phyloP scores from a whole-genome alignment of 2,329 filamentous ascomycete species.

The Phyllosticta paracitricarpa region DNA sequence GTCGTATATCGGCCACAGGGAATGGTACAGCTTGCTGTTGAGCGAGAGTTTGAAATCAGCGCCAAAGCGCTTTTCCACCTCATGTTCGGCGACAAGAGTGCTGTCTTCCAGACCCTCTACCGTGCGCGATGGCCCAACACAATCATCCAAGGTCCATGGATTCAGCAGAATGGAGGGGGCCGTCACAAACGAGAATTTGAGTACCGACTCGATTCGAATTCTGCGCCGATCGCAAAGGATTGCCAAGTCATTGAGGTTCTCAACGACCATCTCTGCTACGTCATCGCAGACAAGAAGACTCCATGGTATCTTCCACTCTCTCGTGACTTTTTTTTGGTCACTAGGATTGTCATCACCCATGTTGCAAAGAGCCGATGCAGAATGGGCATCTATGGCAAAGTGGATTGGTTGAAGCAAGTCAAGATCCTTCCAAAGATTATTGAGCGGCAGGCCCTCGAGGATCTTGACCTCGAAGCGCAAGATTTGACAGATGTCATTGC shows the following conservation, averaged over 20 bases:
- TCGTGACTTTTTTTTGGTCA: slow-evolving; percentile 68
- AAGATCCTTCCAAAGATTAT: slow-evolving; percentile 26
- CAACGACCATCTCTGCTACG: slow-evolving; percentile 53
- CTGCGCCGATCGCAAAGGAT: slow-evolving; percentile 52
- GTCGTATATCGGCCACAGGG: slow-evolving; percentile 76
- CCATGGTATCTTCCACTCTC: slow-evolving; percentile 82
- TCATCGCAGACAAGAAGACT: slow-evolving; percentile 52
- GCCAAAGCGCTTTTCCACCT: slow-evolving; percentile 94
- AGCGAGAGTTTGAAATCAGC: slow-evolving; percentile 79
- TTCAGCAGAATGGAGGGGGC: slow-evolving; percentile 51
- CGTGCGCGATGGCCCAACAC: slow-evolving; percentile 46
- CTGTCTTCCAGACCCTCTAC: slow-evolving; percentile 85
- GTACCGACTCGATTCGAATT: slow-evolving; percentile 57
- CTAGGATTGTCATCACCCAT: slow-evolving; percentile 89
- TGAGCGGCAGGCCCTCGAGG: slow-evolving; percentile 59
- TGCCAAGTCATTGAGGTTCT: slow-evolving; percentile 70
- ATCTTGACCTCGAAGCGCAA: slow-evolving; percentile 61
- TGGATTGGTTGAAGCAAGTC: slow-evolving; percentile 66
- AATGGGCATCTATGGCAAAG: slow-evolving; percentile 73
- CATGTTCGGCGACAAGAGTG: slow-evolving; percentile 91
- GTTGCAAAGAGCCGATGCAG: slow-evolving; percentile 87
- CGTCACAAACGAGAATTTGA: slow-evolving; percentile 69
- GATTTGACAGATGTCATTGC: slow-evolving; percentile 67
- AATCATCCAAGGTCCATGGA: slow-evolving; percentile 83
- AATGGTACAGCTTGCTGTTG: slow-evolving; percentile 64